Evolutionary conservation across 1,284 basidiomycete genomes (phyloP), one percentile per base, ranked within the genome.

Genomic region (Austropuccinia psidii): DNA sequence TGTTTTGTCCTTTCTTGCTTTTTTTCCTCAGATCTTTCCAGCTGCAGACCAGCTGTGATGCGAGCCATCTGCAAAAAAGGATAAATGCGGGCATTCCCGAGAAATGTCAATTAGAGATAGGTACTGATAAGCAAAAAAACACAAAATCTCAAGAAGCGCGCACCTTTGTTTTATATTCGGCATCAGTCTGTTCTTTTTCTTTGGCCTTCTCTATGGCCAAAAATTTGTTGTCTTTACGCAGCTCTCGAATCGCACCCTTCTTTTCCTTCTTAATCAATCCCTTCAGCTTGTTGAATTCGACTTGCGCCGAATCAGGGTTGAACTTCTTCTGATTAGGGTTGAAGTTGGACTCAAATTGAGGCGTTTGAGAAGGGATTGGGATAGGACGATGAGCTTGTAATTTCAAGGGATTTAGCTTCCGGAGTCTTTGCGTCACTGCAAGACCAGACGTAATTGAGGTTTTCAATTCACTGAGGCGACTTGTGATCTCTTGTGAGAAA

Each of bases 311-410:
- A 80, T 99, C 94, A 1, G 96, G 94, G 81, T 98, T 95, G 79
- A 90, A 90, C 73, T 85, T 84, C 69, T 89, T 89, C 74, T 90
- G 84, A 79, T 90, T 90, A 50, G 88, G 90, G 21, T 91, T 91
- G 54, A 87, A 89, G 47, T 87, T 86, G 50, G 86, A 84, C 79
- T 96, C 94, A 82, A 99, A 98, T 80, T 93, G 94, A 79, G 96
- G 96, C 31, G 93, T 85, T 80, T 91, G 93, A 0, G 92, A 87
- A 4, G 92, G 87, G 77, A 99, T 96, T 7, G 96, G 91, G 66
- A 98, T 93, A 1, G 94, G 92, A 80, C 95, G 96, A 84, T 98
- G 96, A 1, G 90, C 86, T 83, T 99, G 96, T 35, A 98, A 85
- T 13, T 84, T 84, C 45, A 99, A 87, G 0, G 94, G 92, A 67